Conservation (phyloP, 352 stramenopile genomes). For the Globisporangium ultimum region DNA sequence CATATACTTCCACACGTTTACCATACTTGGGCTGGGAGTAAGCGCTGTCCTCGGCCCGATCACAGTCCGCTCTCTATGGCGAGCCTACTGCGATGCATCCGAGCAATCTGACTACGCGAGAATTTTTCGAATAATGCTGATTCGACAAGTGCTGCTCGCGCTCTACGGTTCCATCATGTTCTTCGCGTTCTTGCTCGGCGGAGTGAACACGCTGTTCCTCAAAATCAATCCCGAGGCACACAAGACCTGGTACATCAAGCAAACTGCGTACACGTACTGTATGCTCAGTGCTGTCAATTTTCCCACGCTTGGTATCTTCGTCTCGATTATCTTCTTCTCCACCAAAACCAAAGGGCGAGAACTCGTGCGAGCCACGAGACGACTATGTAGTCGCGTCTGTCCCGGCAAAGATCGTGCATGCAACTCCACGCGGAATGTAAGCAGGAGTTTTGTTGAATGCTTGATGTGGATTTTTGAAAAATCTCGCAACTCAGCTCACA, state of each 20-base stretch:
- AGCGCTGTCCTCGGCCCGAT: constrained; percentile 14
- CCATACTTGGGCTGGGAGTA: constrained; percentile 19
- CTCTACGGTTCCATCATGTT: constrained; percentile 24
- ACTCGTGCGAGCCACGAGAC: constrained; percentile 5
- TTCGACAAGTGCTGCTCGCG: constrained; percentile 23
- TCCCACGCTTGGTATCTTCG: constrained; percentile 26
- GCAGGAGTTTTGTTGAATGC: background rate
- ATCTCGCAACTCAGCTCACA: background rate
- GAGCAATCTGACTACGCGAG: constrained; percentile 9
- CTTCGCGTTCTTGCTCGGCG: constrained; percentile 17
- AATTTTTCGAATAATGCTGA: constrained; percentile 23
- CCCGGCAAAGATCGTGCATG: background rate
- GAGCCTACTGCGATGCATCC: constrained; percentile 16
- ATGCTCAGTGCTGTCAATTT: constrained; percentile 34
- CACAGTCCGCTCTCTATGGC: constrained; percentile 21
- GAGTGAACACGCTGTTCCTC: constrained; percentile 22
- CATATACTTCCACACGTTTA: constrained; percentile 34
- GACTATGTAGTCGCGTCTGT: constrained; percentile 4
- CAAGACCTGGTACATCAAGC: constrained; percentile 27
- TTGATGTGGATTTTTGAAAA: background rate
- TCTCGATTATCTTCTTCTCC: constrained; percentile 29
- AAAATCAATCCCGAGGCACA: constrained; percentile 17
- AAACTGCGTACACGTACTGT: constrained; percentile 23
- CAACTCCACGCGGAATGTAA: background rate
- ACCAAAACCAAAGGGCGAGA: constrained; percentile 15